Base-by-base conservation (phyloP, 2,329 filamentous ascomycete species). In the Venturia aucupariae region DNA sequence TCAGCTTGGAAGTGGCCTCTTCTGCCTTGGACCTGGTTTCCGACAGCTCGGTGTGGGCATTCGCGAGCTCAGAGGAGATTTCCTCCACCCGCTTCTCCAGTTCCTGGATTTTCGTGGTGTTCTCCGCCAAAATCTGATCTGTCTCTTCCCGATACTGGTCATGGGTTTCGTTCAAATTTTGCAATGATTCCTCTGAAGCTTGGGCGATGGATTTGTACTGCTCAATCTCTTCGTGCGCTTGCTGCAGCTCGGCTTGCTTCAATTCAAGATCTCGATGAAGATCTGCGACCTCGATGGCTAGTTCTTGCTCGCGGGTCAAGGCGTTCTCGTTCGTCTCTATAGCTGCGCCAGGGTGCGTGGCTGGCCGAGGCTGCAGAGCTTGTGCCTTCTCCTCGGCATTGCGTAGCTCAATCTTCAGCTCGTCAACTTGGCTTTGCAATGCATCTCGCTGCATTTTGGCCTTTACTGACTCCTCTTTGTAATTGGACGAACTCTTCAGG, bases 201-300 rank as follows among this genome's bases (percentile, higher is more conserved):
- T 95, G 90, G 69, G 91, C 92, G 69, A 97, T 90, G 61, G 87
- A 84, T 75, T 90, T 93, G 81, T 95, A 97, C 69, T 91, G 88
- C 72, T 96, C 91, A 48, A 88, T 86, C 71, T 96, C 89, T 42
- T 85, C 82, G 75, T 90, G 91, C 17, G 90, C 86, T 70, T 87
- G 88, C 69, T 95, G 90, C 15, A 97, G 80, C 70, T 97, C 91
- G 7, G 86, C 84, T 69, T 86, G 89, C 15, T 89, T 84, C 66
- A 96, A 80, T 64, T 97, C 91, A 13, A 97, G 81, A 70, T 95
- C 90, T 62, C 90, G 89, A 74, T 91, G 93, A 62, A 97, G 82
- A 68, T 97, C 90, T 0, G 90, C 88, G 48, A 96, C 82, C 71
- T 99, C 90, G 62, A 91, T 83, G 61, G 87, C 86, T 46, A 99